These are phyloP conservation scores for Cronartium quercuum DNA, from an alignment of 1,284 basidiomycete genomes.

Conservation along the genomic window DNA sequence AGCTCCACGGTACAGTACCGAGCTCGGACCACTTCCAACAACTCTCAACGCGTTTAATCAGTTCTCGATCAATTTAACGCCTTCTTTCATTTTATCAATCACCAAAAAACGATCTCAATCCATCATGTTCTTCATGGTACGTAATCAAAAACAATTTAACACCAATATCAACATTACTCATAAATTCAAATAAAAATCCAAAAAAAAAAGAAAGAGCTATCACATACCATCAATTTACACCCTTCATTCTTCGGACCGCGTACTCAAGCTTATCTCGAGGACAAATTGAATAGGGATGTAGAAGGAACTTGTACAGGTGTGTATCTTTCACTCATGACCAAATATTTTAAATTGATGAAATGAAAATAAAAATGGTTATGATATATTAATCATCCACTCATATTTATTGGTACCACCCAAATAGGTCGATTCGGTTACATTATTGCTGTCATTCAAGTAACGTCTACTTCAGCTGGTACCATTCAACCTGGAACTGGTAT, in stretches of 20 bases:
- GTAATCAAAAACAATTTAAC: no score
- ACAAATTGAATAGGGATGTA: constrained; percentile 89
- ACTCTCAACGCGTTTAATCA: no score
- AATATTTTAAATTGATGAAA: background rate
- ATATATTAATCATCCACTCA: background rate
- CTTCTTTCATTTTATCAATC: no score
- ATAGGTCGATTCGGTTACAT: constrained; percentile 60
- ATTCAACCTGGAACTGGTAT: constrained; percentile 86
- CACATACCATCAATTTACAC: constrained; percentile 90
- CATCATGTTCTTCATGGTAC: no score
- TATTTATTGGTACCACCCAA: background rate
- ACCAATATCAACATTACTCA: no score
- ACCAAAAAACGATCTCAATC: no score
- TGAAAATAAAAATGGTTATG: background rate
- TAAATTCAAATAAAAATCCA: no score
- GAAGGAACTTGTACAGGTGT: constrained; percentile 95
- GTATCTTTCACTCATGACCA: constrained; percentile 56
- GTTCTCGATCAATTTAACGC: no score
- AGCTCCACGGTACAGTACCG: no score
- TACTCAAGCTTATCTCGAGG: constrained; percentile 84
- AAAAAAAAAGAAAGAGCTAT: constrained; percentile 84
- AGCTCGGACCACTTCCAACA: no score
- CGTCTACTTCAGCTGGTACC: constrained; percentile 83
- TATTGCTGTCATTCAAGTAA: constrained; percentile 84
- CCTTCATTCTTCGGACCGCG: constrained; percentile 96